phyloP scores from a whole-genome alignment of 1,139 yeast genomes.

The Hanseniaspora sp. region DNA sequence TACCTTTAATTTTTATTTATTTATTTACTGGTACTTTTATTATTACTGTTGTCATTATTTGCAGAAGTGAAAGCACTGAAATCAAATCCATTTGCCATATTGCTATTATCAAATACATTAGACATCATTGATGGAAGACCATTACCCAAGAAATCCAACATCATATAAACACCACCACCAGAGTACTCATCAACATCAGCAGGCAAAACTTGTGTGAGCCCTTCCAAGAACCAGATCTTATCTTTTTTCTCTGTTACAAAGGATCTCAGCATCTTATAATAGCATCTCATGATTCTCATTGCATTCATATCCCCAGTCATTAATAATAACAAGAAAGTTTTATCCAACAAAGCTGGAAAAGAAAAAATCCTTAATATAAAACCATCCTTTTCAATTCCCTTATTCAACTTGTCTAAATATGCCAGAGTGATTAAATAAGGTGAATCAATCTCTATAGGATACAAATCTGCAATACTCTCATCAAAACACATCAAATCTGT shows the following conservation, averaged over 20 bases:
- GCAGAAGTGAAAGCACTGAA: background rate
- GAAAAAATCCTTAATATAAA: conserved; percentile 81
- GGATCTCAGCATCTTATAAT: conserved; percentile 67
- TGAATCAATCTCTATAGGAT: conserved; percentile 71
- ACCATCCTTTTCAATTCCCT: conserved; percentile 73
- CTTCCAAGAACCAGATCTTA: conserved; percentile 87
- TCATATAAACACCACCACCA: conserved; percentile 85
- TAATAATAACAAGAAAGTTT: conserved; percentile 58
- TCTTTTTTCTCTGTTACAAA: conserved; percentile 82
- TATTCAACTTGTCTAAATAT: conserved; percentile 69
- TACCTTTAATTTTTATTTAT: too few species aligned
- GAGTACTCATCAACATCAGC: conserved; percentile 74
- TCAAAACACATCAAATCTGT: conserved; percentile 75
- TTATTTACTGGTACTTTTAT: too few species aligned
- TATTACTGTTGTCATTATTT: background rate
- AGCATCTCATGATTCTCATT: conserved; percentile 79
- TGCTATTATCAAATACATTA: conserved; percentile 28
- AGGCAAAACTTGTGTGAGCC: conserved; percentile 75
- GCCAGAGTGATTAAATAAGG: conserved; percentile 82
- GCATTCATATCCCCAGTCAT: conserved; percentile 80
- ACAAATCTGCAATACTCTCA: conserved; percentile 69
- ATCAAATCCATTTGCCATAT: background rate
- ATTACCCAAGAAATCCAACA: conserved; percentile 75
- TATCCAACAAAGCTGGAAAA: conserved; percentile 83
- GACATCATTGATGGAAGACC: conserved; percentile 51